phyloP scores from a whole-genome alignment of 352 stramenopile genomes.

The Phytophthora pseudosyringae region DNA sequence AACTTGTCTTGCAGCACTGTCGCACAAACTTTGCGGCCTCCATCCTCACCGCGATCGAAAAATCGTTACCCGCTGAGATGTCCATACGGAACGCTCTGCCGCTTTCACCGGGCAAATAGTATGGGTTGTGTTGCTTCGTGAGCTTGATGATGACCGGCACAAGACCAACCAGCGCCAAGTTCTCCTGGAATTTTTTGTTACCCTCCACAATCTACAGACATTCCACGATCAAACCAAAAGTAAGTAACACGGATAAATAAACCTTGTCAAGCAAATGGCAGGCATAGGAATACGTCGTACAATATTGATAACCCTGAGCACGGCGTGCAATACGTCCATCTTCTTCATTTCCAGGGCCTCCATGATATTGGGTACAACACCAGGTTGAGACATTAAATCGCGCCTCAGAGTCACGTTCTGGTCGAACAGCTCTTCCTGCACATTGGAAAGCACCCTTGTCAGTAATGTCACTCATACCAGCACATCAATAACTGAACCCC shows the following conservation, averaged over 20 bases:
- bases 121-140: slow-evolving; percentile 60
- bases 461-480: background rate
- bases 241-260: background rate
- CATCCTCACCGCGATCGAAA: slow-evolving; percentile 72
- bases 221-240: slow-evolving; percentile 1
- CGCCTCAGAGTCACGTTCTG: slow-evolving; percentile 71
- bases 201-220: slow-evolving; percentile 83
- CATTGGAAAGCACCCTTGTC: background rate
- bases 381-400: slow-evolving; percentile 91
- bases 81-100: slow-evolving; percentile 25
- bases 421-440: slow-evolving; percentile 81
- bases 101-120: slow-evolving; percentile 31
- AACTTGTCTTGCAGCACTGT: slow-evolving; percentile 89
- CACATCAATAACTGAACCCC: too few species aligned
- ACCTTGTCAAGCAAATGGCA: background rate
- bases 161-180: slow-evolving; percentile 90
- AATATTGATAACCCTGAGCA: slow-evolving; percentile 90
- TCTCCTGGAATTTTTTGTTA: slow-evolving; percentile 92
- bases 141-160: slow-evolving; percentile 93
- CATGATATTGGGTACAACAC: slow-evolving; percentile 93
- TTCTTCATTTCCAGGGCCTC: slow-evolving; percentile 93
- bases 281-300: slow-evolving; percentile 26
- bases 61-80: slow-evolving; percentile 31
- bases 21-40: slow-evolving; percentile 90
- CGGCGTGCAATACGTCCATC: slow-evolving; percentile 82